A percentile compares a stretch with the other conserved stretches of the same genome.
phyloP scores from a whole-genome alignment of 1,284 basidiomycete species.

The Tausonia pullulans region DNA sequence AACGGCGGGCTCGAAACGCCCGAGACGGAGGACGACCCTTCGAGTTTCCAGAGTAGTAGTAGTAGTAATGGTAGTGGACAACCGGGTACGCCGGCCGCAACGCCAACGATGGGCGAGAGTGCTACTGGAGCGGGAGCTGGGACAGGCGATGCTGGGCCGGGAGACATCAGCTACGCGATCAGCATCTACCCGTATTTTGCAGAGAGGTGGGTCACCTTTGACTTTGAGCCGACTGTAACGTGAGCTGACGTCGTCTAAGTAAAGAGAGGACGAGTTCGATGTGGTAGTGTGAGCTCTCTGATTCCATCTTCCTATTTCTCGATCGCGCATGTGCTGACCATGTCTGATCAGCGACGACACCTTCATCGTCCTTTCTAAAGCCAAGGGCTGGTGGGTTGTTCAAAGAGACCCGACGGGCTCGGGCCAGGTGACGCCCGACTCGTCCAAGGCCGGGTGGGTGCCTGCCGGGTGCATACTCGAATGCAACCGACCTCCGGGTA shows the following conservation, averaged over 20 bases:
- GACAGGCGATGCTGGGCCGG: slow-evolving; percentile 6
- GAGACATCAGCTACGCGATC: slow-evolving; percentile 64
- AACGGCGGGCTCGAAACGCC: neutral
- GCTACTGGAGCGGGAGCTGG: slow-evolving; percentile 8
- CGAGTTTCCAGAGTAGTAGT: too few species aligned
- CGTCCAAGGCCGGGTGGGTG: slow-evolving; percentile 71
- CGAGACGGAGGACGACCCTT: too few species aligned
- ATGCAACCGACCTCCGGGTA: slow-evolving; percentile 29
- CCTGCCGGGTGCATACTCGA: slow-evolving; percentile 90
- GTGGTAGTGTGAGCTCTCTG: slow-evolving; percentile 68
- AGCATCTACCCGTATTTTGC: slow-evolving; percentile 93
- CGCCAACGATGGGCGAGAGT: neutral
- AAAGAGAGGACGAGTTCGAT: slow-evolving; percentile 82
- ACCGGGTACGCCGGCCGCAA: too few species aligned
- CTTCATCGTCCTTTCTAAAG: slow-evolving; percentile 84
- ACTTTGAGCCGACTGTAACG: too few species aligned
- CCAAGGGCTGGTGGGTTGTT: slow-evolving; percentile 98
- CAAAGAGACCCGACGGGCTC: slow-evolving; percentile 81
- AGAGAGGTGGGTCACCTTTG: slow-evolving; percentile 44
- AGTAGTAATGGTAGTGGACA: neutral
- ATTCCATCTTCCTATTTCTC: neutral
- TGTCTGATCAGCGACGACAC: slow-evolving; percentile 55
- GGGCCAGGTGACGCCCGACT: slow-evolving; percentile 64
- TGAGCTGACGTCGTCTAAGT: too few species aligned
- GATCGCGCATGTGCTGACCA: too few species aligned